phyloP scores from a whole-genome alignment of 2,329 filamentous ascomycete genomes.

The Colletotrichum shisoi region DNA sequence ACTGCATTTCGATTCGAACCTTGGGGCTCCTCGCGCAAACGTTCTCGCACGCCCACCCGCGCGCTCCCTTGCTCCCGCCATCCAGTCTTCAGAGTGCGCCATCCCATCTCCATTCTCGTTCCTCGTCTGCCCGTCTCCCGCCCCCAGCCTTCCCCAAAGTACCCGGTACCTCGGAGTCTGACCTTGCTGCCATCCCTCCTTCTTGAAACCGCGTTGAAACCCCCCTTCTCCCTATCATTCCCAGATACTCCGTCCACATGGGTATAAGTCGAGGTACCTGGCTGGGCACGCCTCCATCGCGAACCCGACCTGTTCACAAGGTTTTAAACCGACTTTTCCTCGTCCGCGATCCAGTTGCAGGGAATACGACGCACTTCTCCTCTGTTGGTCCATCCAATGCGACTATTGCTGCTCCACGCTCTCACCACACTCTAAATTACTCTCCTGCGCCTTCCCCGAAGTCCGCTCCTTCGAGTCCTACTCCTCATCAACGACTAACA shows the following conservation, averaged over 20 bases:
- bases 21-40: conserved; percentile 19
- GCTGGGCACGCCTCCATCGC: conserved; percentile 31
- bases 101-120: conserved; percentile 29
- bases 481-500: conserved; percentile 19
- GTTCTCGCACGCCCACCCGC: conserved; percentile 5
- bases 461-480: conserved; percentile 7
- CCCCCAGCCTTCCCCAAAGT: conserved; percentile 27
- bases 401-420: conserved; percentile 35
- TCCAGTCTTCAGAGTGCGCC: conserved; percentile 29
- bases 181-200: conserved; percentile 28
- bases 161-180: conserved; percentile 31
- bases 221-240: conserved; percentile 37
- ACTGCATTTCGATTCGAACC: conserved; percentile 30
- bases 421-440: conserved; percentile 39
- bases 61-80: conserved; percentile 31
- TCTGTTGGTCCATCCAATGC: conserved; percentile 37
- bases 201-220: conserved; percentile 38
- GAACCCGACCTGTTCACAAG: conserved; percentile 35
- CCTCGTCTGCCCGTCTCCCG: conserved; percentile 33
- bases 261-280: conserved; percentile 38
- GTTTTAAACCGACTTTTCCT: conserved; percentile 50
- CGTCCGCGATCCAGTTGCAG: conserved; percentile 43
- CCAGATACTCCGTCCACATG: conserved; percentile 32
- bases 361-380: conserved; percentile 34
- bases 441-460: conserved; percentile 33